Percentiles rank a stretch among this genome's conserved stretches.
These are phyloP conservation scores for Colletotrichum liriopes DNA, from an alignment of 2,329 filamentous ascomycete species.

Conservation along the genomic window DNA sequence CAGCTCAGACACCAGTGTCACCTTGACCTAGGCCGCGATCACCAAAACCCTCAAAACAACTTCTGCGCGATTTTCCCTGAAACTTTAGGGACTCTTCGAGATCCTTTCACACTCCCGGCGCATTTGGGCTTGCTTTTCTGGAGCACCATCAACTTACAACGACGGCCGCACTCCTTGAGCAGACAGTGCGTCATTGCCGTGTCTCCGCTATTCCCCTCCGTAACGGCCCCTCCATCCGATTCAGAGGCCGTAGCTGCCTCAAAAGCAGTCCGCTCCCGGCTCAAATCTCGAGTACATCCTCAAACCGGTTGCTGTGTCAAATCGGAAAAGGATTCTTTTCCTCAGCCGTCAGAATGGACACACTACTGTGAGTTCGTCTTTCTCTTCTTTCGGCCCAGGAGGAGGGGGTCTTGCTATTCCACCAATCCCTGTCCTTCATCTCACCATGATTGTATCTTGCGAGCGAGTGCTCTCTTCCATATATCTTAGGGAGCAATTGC, in stretches of 20 bases:
- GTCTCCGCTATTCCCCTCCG: slow-evolving; percentile 42
- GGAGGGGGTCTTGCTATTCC: slow-evolving; percentile 10
- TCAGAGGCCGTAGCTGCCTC: slow-evolving; percentile 38
- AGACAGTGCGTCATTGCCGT: slow-evolving; percentile 36
- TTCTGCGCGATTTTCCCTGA: slow-evolving; percentile 34
- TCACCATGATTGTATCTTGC: background rate
- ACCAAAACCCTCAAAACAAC: slow-evolving; percentile 19
- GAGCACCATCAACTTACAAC: background rate
- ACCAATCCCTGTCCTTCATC: slow-evolving; percentile 2
- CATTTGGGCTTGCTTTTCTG: background rate
- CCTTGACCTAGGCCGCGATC: slow-evolving; percentile 22
- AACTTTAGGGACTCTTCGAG: background rate
- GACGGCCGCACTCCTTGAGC: background rate
- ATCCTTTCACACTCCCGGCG: background rate
- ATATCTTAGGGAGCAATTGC: background rate
- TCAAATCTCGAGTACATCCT: background rate
- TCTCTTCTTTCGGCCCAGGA: slow-evolving; percentile 9
- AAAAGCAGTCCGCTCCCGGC: slow-evolving; percentile 24
- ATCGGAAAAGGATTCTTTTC: background rate
- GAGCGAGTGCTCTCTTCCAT: slow-evolving; percentile 14
- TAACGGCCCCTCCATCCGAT: slow-evolving; percentile 39
- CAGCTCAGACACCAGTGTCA: slow-evolving; percentile 37
- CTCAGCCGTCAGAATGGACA: slow-evolving; percentile 47
- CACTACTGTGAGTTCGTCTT: slow-evolving; percentile 49
- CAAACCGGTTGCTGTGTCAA: background rate